These are phyloP conservation scores for Mycena filopes DNA, from an alignment of 768 basidiomycete genomes.

Conservation along the genomic window DNA sequence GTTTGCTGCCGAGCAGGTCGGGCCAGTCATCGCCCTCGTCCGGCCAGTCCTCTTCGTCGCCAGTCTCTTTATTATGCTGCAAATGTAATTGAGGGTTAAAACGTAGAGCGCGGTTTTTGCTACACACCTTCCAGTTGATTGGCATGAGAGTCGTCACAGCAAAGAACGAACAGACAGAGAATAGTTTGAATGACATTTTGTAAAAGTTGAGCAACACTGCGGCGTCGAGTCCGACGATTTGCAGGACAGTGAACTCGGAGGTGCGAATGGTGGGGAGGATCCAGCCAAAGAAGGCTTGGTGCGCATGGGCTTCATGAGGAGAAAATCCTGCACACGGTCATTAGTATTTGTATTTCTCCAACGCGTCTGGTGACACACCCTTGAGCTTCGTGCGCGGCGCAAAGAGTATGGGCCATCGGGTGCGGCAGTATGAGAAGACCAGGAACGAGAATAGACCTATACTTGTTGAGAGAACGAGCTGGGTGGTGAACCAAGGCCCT, in stretches of 20 bases:
- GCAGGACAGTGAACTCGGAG: constrained; percentile 92
- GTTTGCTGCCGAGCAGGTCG: constrained; percentile 35
- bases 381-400: constrained; percentile 95
- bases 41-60: constrained; percentile 64
- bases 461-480: constrained; percentile 78
- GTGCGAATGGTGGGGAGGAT: constrained; percentile 91
- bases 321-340: constrained; percentile 75
- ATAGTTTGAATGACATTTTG: constrained; percentile 94
- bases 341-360: constrained; percentile 10
- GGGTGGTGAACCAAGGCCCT: constrained; percentile 96
- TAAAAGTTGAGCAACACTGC: constrained; percentile 96
- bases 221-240: constrained; percentile 97
- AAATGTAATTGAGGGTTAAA: too few relatives aligned
- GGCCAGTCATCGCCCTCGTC: constrained; percentile 61
- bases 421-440: constrained; percentile 89
- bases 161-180: constrained; percentile 86
- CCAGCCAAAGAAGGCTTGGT: constrained; percentile 94
- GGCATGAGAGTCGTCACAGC: constrained; percentile 92
- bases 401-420: constrained; percentile 89
- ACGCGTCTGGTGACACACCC: constrained; percentile 58
- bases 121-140: constrained; percentile 87
- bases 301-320: constrained; percentile 90
- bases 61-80: constrained; percentile 79
- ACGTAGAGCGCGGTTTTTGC: too few relatives aligned
- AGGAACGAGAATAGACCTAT: constrained; percentile 87